A percentile compares a stretch with the other conserved stretches of the same genome.
These are phyloP conservation scores for Chrysochromulina tobinii DNA, from an alignment of 78 protist species.

Conservation along the genomic window DNA sequence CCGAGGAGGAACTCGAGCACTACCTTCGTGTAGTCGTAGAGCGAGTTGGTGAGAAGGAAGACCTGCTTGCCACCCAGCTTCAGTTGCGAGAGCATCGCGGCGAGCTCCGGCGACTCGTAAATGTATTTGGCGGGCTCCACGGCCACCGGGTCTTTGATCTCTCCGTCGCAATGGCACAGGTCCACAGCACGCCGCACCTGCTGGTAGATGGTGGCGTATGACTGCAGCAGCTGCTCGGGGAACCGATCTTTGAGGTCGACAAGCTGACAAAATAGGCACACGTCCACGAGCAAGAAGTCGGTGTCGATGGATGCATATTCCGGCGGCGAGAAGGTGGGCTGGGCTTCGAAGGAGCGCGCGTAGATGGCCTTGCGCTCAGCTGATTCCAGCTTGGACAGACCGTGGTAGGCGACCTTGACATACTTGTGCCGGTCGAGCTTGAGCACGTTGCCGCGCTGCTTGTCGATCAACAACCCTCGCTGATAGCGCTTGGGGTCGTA, in stretches of 20 bases:
- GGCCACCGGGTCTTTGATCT: conserved; percentile 29
- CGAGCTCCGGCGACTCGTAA: neutral
- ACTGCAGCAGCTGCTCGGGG: neutral
- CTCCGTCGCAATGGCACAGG: conserved; percentile 40
- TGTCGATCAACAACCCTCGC: conserved; percentile 59
- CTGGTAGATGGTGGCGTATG: conserved; percentile 32
- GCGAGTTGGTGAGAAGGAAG: conserved; percentile 43
- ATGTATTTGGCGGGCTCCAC: neutral
- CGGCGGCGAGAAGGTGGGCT: neutral
- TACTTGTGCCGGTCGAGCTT: conserved; percentile 59
- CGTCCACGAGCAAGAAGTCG: conserved; percentile 28
- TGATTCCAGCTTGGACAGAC: neutral
- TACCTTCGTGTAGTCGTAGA: conserved; percentile 48
- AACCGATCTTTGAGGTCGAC: neutral
- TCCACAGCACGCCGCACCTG: conserved; percentile 38
- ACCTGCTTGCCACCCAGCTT: neutral
- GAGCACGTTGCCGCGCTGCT: conserved; percentile 43
- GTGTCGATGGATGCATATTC: conserved; percentile 36
- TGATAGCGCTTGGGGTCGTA: conserved; percentile 35
- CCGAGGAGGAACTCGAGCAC: conserved; percentile 32
- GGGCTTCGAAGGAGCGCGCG: neutral
- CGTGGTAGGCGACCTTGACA: conserved; percentile 57
- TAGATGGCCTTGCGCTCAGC: conserved; percentile 23
- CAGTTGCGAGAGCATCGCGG: neutral
- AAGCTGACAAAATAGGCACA: conserved; percentile 25